A percentile compares a stretch with the other conserved stretches of the same genome.
Conservation (phyloP, 441 rosid species). For the Populus tomentosa region DNA sequence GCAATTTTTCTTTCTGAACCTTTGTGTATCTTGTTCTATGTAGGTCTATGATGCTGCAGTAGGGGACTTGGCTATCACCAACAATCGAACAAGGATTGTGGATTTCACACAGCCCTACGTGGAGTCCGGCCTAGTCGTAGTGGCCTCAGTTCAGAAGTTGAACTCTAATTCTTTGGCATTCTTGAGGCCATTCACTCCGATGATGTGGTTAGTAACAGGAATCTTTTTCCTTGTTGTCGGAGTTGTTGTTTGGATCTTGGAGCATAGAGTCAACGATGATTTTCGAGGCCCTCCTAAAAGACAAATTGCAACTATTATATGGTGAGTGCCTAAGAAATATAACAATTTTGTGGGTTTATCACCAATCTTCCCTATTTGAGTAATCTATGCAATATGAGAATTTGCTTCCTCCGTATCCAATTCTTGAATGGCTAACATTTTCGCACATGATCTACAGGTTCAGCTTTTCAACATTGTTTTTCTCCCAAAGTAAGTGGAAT, state of each 20-base stretch:
- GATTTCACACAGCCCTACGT: constrained; percentile 3
- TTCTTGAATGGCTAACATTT: background rate
- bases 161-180: background rate
- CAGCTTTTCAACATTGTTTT: background rate
- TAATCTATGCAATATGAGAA: background rate
- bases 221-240: background rate
- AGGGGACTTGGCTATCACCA: background rate
- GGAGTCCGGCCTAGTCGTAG: background rate
- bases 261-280: background rate
- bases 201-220: background rate
- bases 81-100: background rate
- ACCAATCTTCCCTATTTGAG: background rate
- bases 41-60: background rate
- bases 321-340: background rate
- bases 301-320: background rate
- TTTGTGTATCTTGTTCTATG: background rate
- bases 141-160: background rate
- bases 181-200: background rate
- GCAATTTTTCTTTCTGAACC: background rate
- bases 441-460: background rate
- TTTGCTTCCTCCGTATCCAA: background rate
- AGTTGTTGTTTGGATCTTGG: background rate
- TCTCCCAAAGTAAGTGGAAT: background rate
- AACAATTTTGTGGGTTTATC: background rate
- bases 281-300: background rate